A percentile compares a stretch with the other conserved stretches of the same genome.
Evolutionary conservation across 2,329 filamentous ascomycete genomes (phyloP).

Genomic region (Emmonsiellopsis sp.): DNA sequence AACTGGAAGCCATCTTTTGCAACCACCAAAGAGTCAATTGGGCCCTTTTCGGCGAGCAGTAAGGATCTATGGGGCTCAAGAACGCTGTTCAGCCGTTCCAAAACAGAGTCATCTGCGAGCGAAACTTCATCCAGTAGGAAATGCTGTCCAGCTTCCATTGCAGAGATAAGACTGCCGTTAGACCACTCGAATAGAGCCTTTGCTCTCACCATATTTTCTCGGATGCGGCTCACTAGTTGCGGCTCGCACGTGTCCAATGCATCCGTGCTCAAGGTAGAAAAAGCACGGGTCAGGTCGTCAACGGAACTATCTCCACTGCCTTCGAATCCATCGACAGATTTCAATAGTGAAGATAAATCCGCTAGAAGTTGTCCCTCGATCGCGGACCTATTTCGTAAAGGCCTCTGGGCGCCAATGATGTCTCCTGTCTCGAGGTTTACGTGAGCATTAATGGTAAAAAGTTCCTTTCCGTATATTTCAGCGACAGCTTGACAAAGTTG

Average conservation of each 20-base stretch:
- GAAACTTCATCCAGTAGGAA: constrained; percentile 98
- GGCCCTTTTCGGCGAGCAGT: constrained; percentile 86
- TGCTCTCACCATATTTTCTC: constrained; percentile 49
- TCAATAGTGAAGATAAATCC: constrained; percentile 45
- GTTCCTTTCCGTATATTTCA: constrained; percentile 62
- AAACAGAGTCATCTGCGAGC: constrained; percentile 89
- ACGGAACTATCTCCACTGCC: constrained; percentile 27
- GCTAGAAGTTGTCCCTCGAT: constrained; percentile 56
- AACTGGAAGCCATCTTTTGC: constrained; percentile 82
- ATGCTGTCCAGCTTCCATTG: constrained; percentile 81
- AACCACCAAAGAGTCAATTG: constrained; percentile 68
- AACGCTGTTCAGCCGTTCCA: constrained; percentile 93
- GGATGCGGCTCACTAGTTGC: constrained; percentile 35
- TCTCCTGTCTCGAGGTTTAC: constrained; percentile 98
- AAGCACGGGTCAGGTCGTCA: constrained; percentile 50
- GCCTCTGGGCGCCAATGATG: constrained; percentile 88
- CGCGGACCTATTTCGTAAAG: constrained; percentile 72
- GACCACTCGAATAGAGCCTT: constrained; percentile 94
- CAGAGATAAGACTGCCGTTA: constrained; percentile 84
- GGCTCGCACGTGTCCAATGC: constrained; percentile 39
- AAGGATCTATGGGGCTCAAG: constrained; percentile 81
- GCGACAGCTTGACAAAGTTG: constrained; percentile 90
- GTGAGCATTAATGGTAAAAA: constrained; percentile 93
- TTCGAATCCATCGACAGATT: constrained; percentile 20
- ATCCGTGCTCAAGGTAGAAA: constrained; percentile 44